phyloP scores from a whole-genome alignment of 2,329 filamentous ascomycete genomes.

The Apiospora phragmitis region DNA sequence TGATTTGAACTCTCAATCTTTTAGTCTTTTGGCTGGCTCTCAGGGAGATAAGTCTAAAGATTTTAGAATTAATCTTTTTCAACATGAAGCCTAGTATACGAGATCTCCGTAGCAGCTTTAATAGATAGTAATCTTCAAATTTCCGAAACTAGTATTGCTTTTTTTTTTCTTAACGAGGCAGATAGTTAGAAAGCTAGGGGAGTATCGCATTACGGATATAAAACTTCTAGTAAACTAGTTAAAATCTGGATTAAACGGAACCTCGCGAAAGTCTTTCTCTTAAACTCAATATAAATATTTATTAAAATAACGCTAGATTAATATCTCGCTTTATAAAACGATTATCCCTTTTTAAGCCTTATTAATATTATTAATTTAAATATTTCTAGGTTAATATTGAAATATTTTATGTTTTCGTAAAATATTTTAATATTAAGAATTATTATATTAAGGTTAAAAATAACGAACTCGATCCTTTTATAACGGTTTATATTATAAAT shows the following conservation, averaged over 20 bases:
- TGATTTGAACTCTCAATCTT: neutral
- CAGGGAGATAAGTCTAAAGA: neutral
- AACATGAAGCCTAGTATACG: neutral
- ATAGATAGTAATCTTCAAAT: neutral
- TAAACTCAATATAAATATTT: neutral
- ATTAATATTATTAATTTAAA: constrained; percentile 4
- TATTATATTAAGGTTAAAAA: constrained; percentile 17
- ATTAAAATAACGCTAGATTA: neutral
- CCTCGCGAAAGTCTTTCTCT: neutral
- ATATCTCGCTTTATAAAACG: neutral
- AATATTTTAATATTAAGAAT: constrained; percentile 20
- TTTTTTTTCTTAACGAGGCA: neutral
- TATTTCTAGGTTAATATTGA: constrained; percentile 17
- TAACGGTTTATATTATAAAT: constrained; percentile 12
- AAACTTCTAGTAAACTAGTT: neutral
- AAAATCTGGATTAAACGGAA: neutral
- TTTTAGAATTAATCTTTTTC: neutral
- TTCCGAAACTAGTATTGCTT: neutral
- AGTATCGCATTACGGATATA: constrained; percentile 3
- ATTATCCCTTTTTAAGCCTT: neutral
- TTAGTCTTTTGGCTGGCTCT: neutral
- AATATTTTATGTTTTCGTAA: constrained; percentile 21
- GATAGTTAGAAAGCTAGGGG: neutral
- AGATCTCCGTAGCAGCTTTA: neutral
- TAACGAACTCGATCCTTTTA: constrained; percentile 14